phyloP scores from a whole-genome alignment of 495 filamentous ascomycete genomes.

The Penicillium roqueforti region DNA sequence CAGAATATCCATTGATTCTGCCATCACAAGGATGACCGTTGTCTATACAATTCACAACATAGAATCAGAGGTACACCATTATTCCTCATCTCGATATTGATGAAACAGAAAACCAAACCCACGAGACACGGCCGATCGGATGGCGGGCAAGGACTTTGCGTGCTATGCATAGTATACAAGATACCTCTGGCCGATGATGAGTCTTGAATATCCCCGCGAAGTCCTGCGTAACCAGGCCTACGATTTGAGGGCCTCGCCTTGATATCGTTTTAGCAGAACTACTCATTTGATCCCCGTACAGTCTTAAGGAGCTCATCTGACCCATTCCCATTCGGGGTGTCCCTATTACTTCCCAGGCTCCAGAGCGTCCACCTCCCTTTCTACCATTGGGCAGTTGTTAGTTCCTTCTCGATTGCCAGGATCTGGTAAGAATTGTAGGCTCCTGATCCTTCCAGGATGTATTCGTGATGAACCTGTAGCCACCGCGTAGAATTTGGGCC shows the following conservation, averaged over 20 bases:
- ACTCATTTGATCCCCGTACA: no score
- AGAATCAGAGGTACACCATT: slow-evolving; percentile 51
- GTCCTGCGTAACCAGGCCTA: slow-evolving; percentile 50
- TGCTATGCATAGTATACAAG: slow-evolving; percentile 69
- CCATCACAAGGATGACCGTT: slow-evolving; percentile 81
- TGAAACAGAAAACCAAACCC: slow-evolving; percentile 48
- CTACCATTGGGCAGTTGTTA: no score
- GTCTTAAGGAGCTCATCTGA: no score
- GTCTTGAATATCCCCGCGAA: slow-evolving; percentile 29
- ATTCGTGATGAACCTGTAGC: no score
- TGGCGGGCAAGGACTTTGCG: slow-evolving; percentile 75
- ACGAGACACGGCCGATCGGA: slow-evolving; percentile 52
- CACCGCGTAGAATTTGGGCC: no score
- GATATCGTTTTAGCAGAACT: no score
- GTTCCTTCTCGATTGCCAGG: no score
- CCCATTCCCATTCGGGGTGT: no score
- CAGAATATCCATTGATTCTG: slow-evolving; percentile 76
- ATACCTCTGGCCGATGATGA: slow-evolving; percentile 20
- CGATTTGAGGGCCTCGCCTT: slow-evolving; percentile 56
- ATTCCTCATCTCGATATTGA: slow-evolving; percentile 53
- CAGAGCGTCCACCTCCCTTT: no score
- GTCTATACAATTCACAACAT: slow-evolving; percentile 46
- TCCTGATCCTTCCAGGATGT: no score
- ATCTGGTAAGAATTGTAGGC: no score
- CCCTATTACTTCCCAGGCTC: no score